phyloP scores from a whole-genome alignment of 106 monocot species.

The Vanilla planifolia region DNA sequence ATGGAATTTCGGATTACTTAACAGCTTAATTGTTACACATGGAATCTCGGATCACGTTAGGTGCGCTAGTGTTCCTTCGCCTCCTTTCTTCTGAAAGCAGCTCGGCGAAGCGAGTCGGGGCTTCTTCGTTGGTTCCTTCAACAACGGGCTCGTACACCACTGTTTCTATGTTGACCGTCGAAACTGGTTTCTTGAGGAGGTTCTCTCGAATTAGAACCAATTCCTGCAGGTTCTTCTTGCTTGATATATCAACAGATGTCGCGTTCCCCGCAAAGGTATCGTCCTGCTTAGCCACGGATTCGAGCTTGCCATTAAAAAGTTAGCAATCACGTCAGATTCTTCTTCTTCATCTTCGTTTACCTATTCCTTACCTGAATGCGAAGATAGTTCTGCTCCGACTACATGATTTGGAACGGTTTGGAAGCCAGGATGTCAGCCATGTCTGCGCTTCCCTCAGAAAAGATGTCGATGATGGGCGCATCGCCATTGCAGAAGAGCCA shows the following conservation, averaged over 20 bases:
- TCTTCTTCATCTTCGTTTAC: no score
- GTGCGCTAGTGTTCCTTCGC: no score
- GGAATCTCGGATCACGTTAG: no score
- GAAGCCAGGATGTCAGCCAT: slow-evolving; percentile 62
- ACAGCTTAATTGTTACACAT: no score
- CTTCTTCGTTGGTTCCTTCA: slow-evolving; percentile 44
- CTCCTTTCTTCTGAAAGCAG: slow-evolving; percentile 27
- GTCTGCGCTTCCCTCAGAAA: slow-evolving; percentile 49
- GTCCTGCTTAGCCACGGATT: slow-evolving; percentile 24
- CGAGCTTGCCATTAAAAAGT: no score
- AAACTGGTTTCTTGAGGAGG: slow-evolving; percentile 34
- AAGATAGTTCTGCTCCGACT: slow-evolving; percentile 38
- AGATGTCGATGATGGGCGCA: slow-evolving; percentile 52
- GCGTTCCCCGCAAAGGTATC: slow-evolving; percentile 28
- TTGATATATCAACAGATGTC: slow-evolving; percentile 43
- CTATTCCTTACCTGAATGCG: slow-evolving; percentile 85
- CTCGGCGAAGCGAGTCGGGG: slow-evolving; percentile 25
- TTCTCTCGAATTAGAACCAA: slow-evolving; percentile 36
- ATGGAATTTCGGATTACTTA: no score
- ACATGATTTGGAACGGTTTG: slow-evolving; percentile 43
- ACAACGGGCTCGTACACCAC: slow-evolving; percentile 22
- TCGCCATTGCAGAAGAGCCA: slow-evolving; percentile 39
- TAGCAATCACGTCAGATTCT: no score
- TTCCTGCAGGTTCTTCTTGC: slow-evolving; percentile 30
- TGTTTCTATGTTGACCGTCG: slow-evolving; percentile 51